phyloP scores from a whole-genome alignment of 768 basidiomycete species.

The Clathrus columnatus region DNA sequence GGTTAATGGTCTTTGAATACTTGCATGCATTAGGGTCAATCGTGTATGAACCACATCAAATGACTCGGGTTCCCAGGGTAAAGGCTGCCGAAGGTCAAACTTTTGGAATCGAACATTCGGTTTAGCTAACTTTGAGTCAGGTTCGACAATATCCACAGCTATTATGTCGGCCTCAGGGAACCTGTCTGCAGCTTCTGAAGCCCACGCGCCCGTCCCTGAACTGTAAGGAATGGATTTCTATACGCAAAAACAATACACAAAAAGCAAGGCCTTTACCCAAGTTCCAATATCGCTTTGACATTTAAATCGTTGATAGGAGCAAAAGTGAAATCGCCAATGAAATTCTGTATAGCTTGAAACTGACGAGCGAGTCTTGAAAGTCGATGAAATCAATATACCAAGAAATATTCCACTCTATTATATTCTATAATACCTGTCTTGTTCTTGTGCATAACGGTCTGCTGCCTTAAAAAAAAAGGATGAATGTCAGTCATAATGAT shows the following conservation, averaged over 20 bases:
- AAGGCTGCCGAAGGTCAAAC: background rate
- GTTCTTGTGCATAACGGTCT: no score
- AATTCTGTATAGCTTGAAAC: no score
- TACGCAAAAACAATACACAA: background rate
- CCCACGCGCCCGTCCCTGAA: conserved; percentile 4
- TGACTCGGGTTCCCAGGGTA: background rate
- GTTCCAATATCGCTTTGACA: conserved; percentile 17
- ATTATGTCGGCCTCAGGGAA: background rate
- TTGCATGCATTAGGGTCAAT: background rate
- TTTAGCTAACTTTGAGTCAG: background rate
- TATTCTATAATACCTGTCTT: no score
- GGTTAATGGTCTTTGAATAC: background rate
- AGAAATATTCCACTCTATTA: no score
- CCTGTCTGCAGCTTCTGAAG: conserved; percentile 1
- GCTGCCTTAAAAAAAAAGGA: no score
- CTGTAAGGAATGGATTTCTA: background rate
- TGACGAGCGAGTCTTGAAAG: no score
- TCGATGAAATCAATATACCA: no score
- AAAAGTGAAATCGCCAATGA: conserved; percentile 10
- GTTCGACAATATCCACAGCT: background rate
- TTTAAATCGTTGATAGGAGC: conserved; percentile 10
- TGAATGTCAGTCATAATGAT: no score
- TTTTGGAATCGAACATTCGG: background rate
- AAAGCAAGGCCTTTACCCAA: conserved; percentile 15
- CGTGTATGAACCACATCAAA: background rate